Evolutionary conservation across 2,329 filamentous ascomycete genomes (phyloP), one percentile per base, ranked within the genome.

Genomic region (Didymella sp.): DNA sequence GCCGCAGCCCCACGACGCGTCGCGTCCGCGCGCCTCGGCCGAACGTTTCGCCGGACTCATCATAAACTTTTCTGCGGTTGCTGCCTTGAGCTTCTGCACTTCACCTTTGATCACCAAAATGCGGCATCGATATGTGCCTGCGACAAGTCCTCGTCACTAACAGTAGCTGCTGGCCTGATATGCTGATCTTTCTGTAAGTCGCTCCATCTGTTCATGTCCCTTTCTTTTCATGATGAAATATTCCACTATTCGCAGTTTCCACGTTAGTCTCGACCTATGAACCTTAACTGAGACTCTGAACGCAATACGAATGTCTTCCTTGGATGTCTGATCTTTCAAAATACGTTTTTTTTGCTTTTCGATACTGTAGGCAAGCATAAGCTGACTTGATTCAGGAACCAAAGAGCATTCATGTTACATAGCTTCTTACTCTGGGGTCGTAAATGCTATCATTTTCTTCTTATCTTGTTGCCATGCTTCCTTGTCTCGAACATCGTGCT

Each of bases 161-260:
- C 31, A 45, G 15, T n/a, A 45, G 38, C 6, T 13, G 12, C 35
- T 2, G 17, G 42, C 12, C 21, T 15, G 6, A 0, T 25, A 22
- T 19, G 17, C 2, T 6, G 13, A 2, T 4, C 3, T 3, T 33
- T 12, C 3, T 7, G 56, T 58, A 54, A 58, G 56, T 54, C 21
- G 6, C 4, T 2, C 15, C 41, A 11, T 4, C 25, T 21, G 19
- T 48, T 13, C 28, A 24, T 21, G 6, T 12, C 13, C 3, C 7
- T 28, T 35, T 40, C 24, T 27, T 45, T 43, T 31, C 7, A 59
- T 59, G 56, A 59, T 59, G 56, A 59, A 59, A 59, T 51, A 25
- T 59, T 59, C 47, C 56, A 48, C 43, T 51, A 55, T 59, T 59
- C 56, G 56, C 56, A 59, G 56, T 59, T 59, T 59, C 56, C 56